Conservation (phyloP, 2,329 filamentous ascomycete genomes). For the Penicillium sp. region DNA sequence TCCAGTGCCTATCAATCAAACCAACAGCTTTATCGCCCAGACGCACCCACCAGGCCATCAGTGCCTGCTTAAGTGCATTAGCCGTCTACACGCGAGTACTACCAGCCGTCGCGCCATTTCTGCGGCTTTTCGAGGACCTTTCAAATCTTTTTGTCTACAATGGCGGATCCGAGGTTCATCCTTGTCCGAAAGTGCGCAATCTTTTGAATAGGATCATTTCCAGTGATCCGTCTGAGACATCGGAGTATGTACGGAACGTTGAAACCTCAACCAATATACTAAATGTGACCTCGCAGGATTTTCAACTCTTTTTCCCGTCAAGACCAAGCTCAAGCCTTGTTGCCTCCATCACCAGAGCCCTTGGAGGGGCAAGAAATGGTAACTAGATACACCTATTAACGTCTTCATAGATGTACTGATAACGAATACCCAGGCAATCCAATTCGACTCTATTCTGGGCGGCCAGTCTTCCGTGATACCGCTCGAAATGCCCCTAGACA, state of each 20-base stretch:
- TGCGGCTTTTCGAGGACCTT: background rate
- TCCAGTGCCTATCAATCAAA: background rate
- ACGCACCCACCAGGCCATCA: background rate
- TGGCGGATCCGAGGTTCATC: background rate
- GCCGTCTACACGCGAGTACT: background rate
- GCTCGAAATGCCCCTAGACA: background rate
- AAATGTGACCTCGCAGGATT: background rate
- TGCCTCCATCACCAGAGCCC: background rate
- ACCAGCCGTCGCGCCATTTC: background rate
- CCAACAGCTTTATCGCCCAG: background rate
- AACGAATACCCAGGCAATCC: background rate
- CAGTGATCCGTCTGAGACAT: background rate
- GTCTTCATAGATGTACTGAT: background rate
- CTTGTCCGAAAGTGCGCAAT: background rate
- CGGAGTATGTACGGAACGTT: background rate
- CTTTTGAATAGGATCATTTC: background rate
- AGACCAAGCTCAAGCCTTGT: background rate
- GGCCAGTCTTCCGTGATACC: background rate
- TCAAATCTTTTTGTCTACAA: background rate
- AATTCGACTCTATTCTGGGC: background rate
- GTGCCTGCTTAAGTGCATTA: background rate
- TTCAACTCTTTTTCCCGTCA: background rate
- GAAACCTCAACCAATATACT: background rate
- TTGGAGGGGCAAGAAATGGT: background rate
- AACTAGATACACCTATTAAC: background rate